Percentiles rank a stretch among this genome's conserved stretches.
phyloP scores from a whole-genome alignment of 1,139 yeast genomes.

The Nakaseomyces bracarensis region DNA sequence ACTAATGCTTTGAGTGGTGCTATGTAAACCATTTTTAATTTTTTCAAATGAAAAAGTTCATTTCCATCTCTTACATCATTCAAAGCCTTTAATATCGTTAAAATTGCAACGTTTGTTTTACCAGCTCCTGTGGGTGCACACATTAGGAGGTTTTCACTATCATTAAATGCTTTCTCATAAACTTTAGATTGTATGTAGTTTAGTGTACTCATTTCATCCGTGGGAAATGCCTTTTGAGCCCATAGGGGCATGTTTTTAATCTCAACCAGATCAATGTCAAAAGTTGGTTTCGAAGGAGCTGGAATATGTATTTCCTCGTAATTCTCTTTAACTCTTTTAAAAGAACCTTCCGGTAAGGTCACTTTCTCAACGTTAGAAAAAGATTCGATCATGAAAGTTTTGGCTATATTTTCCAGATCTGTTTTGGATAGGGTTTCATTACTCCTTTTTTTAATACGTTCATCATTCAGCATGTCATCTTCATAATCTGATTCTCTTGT shows the following conservation, averaged over 20 bases:
- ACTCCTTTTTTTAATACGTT: not conserved
- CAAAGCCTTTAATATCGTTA: constrained; percentile 59
- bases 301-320: constrained; percentile 91
- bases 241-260: constrained; percentile 66
- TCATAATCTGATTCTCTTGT: not conserved
- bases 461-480: not conserved
- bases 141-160: constrained; percentile 64
- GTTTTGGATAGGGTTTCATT: not conserved
- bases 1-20: constrained; percentile 95
- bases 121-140: constrained; percentile 99
- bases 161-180: constrained; percentile 63
- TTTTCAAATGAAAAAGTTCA: constrained; percentile 44
- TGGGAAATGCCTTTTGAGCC: constrained; percentile 73
- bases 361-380: constrained; percentile 31
- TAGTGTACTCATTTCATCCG: constrained; percentile 54
- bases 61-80: constrained; percentile 42
- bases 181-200: constrained; percentile 82
- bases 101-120: constrained; percentile 90
- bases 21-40: constrained; percentile 76
- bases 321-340: constrained; percentile 58
- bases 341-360: constrained; percentile 74
- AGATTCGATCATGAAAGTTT: not conserved
- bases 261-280: constrained; percentile 46
- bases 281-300: constrained; percentile 47
- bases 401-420: not conserved